Conservation (phyloP, 495 filamentous ascomycete genomes). For the Podospora appendiculata region DNA sequence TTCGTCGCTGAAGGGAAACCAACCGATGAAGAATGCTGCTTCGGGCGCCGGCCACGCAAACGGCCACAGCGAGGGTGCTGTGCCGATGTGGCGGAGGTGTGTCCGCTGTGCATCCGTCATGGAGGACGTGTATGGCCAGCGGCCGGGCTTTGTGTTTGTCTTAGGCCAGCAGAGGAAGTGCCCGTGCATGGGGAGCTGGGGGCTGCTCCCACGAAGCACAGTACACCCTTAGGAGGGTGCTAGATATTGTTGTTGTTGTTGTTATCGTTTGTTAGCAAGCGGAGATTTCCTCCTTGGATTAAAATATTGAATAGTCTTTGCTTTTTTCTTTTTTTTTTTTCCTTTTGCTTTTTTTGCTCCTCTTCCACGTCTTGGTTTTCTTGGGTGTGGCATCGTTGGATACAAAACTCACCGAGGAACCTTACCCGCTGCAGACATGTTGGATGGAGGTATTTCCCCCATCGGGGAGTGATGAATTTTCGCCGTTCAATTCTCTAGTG, state of each 20-base stretch:
- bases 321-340: too few relatives aligned
- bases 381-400: too few relatives aligned
- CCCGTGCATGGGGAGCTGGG: slow-evolving; percentile 44
- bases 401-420: too few relatives aligned
- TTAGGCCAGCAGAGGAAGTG: slow-evolving; percentile 45
- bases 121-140: slow-evolving; percentile 46
- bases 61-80: slow-evolving; percentile 3
- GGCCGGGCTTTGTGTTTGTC: slow-evolving; percentile 40
- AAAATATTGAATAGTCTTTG: too few relatives aligned
- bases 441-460: too few relatives aligned
- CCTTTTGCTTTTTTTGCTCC: too few relatives aligned
- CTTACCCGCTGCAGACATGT: too few relatives aligned
- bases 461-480: too few relatives aligned
- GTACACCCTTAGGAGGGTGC: background rate
- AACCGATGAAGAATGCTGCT: background rate
- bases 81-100: slow-evolving; percentile 45
- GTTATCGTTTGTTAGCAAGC: background rate
- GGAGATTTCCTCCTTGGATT: background rate
- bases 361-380: too few relatives aligned
- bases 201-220: slow-evolving; percentile 16
- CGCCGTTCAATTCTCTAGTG: too few relatives aligned
- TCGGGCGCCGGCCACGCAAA: background rate
- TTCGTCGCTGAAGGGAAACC: too few relatives aligned
- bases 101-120: slow-evolving; percentile 54
- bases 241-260: background rate